Conservation (phyloP, 164 flowering plant genomes). For the Liriodendron chinense region DNA sequence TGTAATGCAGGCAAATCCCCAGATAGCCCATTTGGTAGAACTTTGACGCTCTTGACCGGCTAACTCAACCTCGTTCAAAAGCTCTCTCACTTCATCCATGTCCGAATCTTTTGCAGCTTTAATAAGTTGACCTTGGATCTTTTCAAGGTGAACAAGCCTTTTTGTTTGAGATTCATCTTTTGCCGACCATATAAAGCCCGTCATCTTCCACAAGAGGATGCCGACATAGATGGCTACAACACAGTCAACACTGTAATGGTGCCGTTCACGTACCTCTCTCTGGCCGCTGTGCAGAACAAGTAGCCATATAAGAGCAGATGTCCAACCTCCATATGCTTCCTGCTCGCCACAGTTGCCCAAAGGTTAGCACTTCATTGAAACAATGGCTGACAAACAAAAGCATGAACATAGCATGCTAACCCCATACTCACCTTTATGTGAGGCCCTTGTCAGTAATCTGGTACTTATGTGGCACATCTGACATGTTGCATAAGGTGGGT, state of each 20-base stretch:
- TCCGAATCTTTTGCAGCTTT: constrained; percentile 92
- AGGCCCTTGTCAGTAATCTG: neutral
- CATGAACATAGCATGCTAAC: neutral
- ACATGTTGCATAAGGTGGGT: neutral
- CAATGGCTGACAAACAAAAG: neutral
- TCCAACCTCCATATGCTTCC: constrained; percentile 97
- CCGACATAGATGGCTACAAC: constrained; percentile 89
- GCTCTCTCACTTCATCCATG: constrained; percentile 65
- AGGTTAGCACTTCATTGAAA: neutral
- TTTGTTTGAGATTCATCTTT: constrained; percentile 31
- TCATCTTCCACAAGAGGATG: constrained; percentile 83
- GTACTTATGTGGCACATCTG: neutral
- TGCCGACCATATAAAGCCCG: constrained; percentile 75
- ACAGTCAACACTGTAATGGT: constrained; percentile 88
- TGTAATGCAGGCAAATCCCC: constrained; percentile 52
- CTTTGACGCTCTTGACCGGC: constrained; percentile 28
- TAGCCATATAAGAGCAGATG: constrained; percentile 79
- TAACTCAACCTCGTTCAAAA: constrained; percentile 64
- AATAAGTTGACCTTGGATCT: constrained; percentile 55
- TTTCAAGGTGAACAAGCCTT: constrained; percentile 63
- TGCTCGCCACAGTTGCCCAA: constrained; percentile 25
- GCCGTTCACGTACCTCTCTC: constrained; percentile 85
- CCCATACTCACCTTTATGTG: neutral
- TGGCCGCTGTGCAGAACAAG: constrained; percentile 89
- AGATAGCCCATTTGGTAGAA: constrained; percentile 31